Evolutionary conservation across 495 filamentous ascomycete genomes (phyloP), one percentile per base, ranked within the genome.

Genomic region (Aspergillus ellipticus): DNA sequence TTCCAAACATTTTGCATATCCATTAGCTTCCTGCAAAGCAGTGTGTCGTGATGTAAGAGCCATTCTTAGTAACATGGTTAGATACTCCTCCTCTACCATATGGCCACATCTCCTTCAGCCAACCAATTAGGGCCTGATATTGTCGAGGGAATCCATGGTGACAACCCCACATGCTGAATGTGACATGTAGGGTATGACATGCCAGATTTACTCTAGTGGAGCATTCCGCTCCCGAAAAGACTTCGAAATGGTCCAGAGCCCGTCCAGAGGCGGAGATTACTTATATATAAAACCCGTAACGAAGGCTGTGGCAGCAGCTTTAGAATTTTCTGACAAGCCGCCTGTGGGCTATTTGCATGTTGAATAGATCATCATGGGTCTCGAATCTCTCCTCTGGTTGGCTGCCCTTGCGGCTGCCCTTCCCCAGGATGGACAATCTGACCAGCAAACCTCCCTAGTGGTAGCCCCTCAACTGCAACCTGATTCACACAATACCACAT

Each of bases 381-480:
- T 39, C 35, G 13, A 4, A n/a, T 39, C 13, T 1, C 35, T 39
- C 2, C 10, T 39, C 35, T 39, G 35, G 11, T 1, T n/a, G 35
- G 35, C 35, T 15, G 35, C 11, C 13, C 6, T n/a, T 39, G 35
- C 35, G 10, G n/a, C 35, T 15, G 35, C 11, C 35, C 9, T 39
- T 13, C 10, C 35, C 6, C 35, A 39, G 35, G 6, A n/a, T n/a
- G 13, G 33, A 3, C 33, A 35, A 9, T 11, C 33, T 35, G 33
- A 15, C 33, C 10, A 9, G 33, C 4, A 35, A 10, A 35, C 4
- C 2, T 15, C 33, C 33, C 33, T 9, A 35, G 11, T 15, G 3
- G n/a, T 39, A 2, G 11, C 11, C 6, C 8, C 35, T 39, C 35
- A 15, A n/a, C 54, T 56, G 70, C 24, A 63, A 73, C 21, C 45